These are phyloP conservation scores for Verticillium longisporum DNA, from an alignment of 2,329 filamentous ascomycete species.

Conservation along the genomic window DNA sequence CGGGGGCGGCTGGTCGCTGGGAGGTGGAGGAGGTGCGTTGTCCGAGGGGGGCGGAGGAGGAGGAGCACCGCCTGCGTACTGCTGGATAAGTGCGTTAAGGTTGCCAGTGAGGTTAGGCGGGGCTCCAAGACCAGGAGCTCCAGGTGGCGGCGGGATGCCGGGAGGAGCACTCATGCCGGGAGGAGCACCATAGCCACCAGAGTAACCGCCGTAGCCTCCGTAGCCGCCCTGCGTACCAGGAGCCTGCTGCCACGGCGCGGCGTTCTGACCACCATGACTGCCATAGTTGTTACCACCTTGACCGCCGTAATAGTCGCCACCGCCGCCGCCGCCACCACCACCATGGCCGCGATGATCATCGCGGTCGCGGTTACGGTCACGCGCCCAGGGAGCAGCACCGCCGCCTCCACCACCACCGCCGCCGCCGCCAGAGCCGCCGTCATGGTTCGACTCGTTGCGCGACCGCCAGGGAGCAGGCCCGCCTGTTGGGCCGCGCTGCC, in stretches of 20 bases:
- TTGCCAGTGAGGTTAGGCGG: slow-evolving; percentile 49
- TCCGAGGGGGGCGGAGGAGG: slow-evolving; percentile 50
- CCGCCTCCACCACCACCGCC: slow-evolving; percentile 32
- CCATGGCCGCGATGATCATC: slow-evolving; percentile 32
- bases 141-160: slow-evolving; percentile 19
- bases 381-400: slow-evolving; percentile 53
- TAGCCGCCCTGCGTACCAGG: slow-evolving; percentile 38
- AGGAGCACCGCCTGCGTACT: slow-evolving; percentile 46
- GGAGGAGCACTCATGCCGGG: slow-evolving; percentile 45
- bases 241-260: slow-evolving; percentile 56
- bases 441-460: slow-evolving; percentile 40
- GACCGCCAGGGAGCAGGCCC: slow-evolving; percentile 75
- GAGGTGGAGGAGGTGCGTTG: slow-evolving; percentile 53
- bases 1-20: slow-evolving; percentile 54
- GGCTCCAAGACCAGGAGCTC: slow-evolving; percentile 38
- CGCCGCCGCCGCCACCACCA: slow-evolving; percentile 12
- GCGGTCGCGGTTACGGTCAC: slow-evolving; percentile 43
- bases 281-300: slow-evolving; percentile 40
- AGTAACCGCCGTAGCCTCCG: slow-evolving; percentile 50
- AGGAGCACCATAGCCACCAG: slow-evolving; percentile 28
- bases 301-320: slow-evolving; percentile 1
- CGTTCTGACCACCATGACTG: slow-evolving; percentile 17
- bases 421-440: slow-evolving; percentile 25
- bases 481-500: slow-evolving; percentile 80
- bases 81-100: slow-evolving; percentile 60